phyloP scores from a whole-genome alignment of 2,329 filamentous ascomycete species.

The Trichophyton mentagrophytes region DNA sequence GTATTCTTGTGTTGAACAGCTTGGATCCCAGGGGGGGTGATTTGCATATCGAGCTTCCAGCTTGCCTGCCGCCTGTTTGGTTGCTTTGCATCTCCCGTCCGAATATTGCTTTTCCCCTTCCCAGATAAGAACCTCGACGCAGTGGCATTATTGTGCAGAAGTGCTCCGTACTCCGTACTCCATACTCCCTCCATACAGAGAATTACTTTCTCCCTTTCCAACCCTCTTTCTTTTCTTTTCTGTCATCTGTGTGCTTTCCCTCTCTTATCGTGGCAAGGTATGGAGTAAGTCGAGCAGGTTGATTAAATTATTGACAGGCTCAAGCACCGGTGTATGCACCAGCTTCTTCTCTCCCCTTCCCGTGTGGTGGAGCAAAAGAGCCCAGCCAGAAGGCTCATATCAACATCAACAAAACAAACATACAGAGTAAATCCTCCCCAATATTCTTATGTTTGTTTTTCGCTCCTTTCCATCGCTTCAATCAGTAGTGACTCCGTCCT shows the following conservation, averaged over 20 bases:
- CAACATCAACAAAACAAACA: background rate
- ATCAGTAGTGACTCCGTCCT: background rate
- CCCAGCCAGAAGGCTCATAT: background rate
- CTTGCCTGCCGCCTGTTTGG: too few species aligned
- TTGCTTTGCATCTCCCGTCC: background rate
- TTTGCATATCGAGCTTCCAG: background rate
- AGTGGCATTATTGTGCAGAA: background rate
- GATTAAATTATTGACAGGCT: background rate
- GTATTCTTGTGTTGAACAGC: background rate
- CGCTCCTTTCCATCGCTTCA: too few species aligned
- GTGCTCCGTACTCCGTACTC: too few species aligned
- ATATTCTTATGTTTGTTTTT: too few species aligned
- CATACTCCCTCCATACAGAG: background rate
- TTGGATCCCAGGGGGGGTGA: background rate
- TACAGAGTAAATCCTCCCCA: too few species aligned
- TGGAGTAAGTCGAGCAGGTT: background rate
- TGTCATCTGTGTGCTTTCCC: background rate
- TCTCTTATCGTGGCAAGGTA: background rate
- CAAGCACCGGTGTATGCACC: background rate
- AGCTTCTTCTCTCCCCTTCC: background rate
- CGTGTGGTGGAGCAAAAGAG: background rate
- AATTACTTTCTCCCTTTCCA: background rate
- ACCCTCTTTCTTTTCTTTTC: background rate
- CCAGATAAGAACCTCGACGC: background rate
- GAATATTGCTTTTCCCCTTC: background rate